These are phyloP conservation scores for Leishmania amazonensis DNA, from an alignment of 208 protist species.

Conservation along the genomic window DNA sequence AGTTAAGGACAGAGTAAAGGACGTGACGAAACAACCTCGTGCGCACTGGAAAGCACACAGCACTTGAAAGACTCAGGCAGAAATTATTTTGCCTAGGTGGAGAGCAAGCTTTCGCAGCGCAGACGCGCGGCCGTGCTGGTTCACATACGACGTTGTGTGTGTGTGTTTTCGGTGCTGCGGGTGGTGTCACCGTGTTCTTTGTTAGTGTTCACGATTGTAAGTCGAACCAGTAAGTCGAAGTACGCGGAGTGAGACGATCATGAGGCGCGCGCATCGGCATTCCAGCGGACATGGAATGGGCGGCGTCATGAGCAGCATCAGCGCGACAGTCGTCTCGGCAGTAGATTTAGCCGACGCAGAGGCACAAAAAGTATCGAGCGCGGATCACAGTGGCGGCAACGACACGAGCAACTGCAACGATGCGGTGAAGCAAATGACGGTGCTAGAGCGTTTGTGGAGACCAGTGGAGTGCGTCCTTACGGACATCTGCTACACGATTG, in stretches of 20 bases:
- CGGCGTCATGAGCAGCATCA: not conserved
- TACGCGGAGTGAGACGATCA: not conserved
- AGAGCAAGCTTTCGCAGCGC: not conserved
- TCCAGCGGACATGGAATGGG: not conserved
- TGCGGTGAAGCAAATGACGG: not conserved
- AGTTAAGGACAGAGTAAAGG: not conserved
- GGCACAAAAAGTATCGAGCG: not conserved
- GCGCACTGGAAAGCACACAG: not conserved
- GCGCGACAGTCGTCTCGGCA: not conserved
- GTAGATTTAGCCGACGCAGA: not conserved
- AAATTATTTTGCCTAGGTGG: not conserved
- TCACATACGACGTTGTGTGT: not conserved
- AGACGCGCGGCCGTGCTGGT: too few relatives aligned
- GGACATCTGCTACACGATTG: slow-evolving; percentile 23
- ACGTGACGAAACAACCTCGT: not conserved
- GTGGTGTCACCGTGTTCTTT: not conserved
- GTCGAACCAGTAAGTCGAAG: not conserved
- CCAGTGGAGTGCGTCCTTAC: not conserved
- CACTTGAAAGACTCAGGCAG: not conserved
- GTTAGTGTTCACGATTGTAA: not conserved
- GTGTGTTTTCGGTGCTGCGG: not conserved
- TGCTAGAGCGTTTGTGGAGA: slow-evolving; percentile 5
- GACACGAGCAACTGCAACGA: not conserved
- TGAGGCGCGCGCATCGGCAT: slow-evolving; percentile 8
- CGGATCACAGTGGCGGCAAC: not conserved